phyloP scores from a whole-genome alignment of 1,139 yeast species.

The Pichia sp. region DNA sequence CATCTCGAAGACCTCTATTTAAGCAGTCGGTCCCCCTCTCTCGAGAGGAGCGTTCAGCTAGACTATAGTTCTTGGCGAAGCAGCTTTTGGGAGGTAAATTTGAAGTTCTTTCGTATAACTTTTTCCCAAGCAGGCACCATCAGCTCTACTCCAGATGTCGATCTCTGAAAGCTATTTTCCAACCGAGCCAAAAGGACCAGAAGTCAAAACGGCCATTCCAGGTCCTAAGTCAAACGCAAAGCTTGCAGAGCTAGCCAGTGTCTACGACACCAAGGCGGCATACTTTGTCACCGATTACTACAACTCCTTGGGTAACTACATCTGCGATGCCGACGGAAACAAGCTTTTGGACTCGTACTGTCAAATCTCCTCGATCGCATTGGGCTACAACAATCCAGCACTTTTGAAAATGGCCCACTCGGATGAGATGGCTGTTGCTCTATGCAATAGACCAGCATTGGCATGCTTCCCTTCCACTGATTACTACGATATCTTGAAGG shows the following conservation, averaged over 20 bases:
- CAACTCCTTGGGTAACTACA: constrained; percentile 63
- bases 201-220: constrained; percentile 47
- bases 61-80: no score
- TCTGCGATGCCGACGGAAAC: constrained; percentile 69
- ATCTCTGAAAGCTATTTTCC: constrained; percentile 52
- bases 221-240: constrained; percentile 53
- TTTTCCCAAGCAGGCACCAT: no score
- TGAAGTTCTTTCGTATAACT: no score
- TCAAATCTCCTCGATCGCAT: constrained; percentile 69
- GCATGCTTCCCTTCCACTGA: constrained; percentile 70
- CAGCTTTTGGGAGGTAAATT: no score
- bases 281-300: constrained; percentile 64
- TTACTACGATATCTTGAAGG: constrained; percentile 44
- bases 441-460: constrained; percentile 69
- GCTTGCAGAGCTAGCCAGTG: constrained; percentile 47
- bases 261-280: constrained; percentile 66
- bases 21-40: neutral
- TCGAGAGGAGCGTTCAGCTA: no score
- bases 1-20: neutral
- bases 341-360: constrained; percentile 60
- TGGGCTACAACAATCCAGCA: constrained; percentile 72
- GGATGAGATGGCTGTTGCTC: constrained; percentile 61
- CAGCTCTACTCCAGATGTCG: constrained; percentile 30
- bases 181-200: constrained; percentile 43
- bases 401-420: constrained; percentile 57